These are phyloP conservation scores for Nicotiana obtusifolia DNA, from an alignment of 257 asterid genomes.

Conservation along the genomic window DNA sequence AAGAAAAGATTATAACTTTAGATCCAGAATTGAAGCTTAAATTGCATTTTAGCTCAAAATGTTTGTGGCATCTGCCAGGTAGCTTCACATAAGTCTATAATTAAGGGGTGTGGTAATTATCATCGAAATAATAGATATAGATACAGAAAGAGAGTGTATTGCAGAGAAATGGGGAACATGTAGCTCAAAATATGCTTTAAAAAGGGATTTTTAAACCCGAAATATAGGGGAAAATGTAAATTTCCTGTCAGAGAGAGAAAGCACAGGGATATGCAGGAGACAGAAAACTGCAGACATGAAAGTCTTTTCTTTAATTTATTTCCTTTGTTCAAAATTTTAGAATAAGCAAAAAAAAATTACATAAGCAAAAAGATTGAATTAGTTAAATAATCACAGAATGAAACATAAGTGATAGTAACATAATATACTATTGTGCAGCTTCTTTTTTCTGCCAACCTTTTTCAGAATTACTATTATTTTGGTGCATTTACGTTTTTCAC, in stretches of 20 bases:
- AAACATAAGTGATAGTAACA: background rate
- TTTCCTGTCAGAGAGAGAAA: background rate
- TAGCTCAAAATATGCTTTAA: background rate
- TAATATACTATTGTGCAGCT: no score
- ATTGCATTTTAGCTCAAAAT: slow-evolving; percentile 18
- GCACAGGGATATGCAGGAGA: background rate
- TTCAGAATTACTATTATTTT: no score
- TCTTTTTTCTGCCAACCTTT: no score
- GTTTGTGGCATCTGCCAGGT: slow-evolving; percentile 1
- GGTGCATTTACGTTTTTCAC: no score
- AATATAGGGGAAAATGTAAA: background rate
- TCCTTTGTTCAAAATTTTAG: background rate
- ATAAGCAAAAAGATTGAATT: background rate
- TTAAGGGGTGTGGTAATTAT: background rate
- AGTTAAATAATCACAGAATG: background rate
- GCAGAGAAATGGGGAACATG: slow-evolving; percentile 9
- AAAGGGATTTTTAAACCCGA: background rate
- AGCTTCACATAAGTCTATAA: background rate
- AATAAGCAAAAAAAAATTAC: background rate
- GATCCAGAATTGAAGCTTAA: slow-evolving; percentile 43
- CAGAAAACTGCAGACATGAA: slow-evolving; percentile 2
- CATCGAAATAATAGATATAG: background rate
- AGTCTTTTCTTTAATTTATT: background rate
- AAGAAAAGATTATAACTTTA: slow-evolving; percentile 15
- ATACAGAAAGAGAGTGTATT: background rate